Evolutionary conservation across 768 basidiomycete species (phyloP), one percentile per base, ranked within the genome.

Genomic region (Rhodotorula diobovata): DNA sequence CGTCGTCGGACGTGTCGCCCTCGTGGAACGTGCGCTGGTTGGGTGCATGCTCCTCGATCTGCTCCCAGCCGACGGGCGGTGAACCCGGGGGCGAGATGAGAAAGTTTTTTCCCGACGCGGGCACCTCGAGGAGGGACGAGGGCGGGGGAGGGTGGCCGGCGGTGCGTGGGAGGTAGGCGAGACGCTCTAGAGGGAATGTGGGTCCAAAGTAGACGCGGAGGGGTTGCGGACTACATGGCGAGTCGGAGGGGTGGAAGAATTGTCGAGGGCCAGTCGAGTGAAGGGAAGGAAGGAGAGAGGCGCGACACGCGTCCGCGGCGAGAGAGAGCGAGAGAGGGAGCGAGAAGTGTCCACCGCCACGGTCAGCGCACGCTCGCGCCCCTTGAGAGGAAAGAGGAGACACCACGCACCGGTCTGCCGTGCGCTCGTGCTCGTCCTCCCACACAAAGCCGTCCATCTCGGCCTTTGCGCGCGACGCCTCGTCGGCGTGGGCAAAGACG

Each of bases 51-150:
- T 98, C 95, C 61, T 83, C 83, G 67, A 93, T 86, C 34, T 85
- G 92, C 78, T 96, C 93, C 96, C 96, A 99, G 6, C 94, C 96
- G 2, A 94, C 88, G 0, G 96, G 96, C 0, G 96, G 96, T 0
- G 93, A 96, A 10, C 96, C 96, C 8, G 96, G 96, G 0, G 96
- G 96, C 0, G 96, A 98, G 73, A 99, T 94, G 58, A 99, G 85
- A 81, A 97, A 98, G 82, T 98, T 98, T 81, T 92, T 92, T 76
- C 93, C 90, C 50, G 88, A 75, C 0, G 85, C 81, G 0, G 95
- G 95, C 0, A 93, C 92, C 53, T 84, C 94, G 85, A 77, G 88
- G 87, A 76, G 84, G 82, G 37, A 25, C 32, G 53, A 60, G 37
- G 56, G 23, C 23, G 61, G 32, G 73, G 61, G 57, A 68, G 78